Percentiles rank a stretch among this genome's conserved stretches.
Conservation (phyloP, 2,329 filamentous ascomycete genomes). For the Orbilia quercus region DNA sequence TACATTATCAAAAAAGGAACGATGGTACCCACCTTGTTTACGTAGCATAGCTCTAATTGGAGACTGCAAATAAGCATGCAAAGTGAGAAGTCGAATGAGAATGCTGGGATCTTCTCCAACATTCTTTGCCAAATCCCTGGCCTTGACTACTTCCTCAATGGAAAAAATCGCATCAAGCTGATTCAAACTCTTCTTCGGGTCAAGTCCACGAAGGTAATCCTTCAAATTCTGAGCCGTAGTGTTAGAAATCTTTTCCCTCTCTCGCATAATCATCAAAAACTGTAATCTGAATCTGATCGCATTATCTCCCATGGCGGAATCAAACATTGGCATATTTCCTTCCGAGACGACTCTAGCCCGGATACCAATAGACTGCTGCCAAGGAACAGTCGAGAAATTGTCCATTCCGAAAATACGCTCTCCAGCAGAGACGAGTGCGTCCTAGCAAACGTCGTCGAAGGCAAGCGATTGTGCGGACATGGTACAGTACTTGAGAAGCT, state of each 20-base stretch:
- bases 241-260: constrained; percentile 35
- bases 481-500: constrained; percentile 14
- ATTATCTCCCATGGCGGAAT: constrained; percentile 31
- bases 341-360: constrained; percentile 15
- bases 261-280: constrained; percentile 31
- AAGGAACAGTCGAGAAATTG: constrained; percentile 8
- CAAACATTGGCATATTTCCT: constrained; percentile 32
- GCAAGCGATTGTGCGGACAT: constrained; percentile 31
- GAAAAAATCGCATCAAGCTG: constrained; percentile 22
- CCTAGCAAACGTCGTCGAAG: constrained; percentile 47
- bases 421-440: constrained; percentile 34
- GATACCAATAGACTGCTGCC: constrained; percentile 16
- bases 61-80: constrained; percentile 34
- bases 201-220: constrained; percentile 23
- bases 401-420: constrained; percentile 37
- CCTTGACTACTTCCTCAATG: constrained; percentile 6
- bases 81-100: constrained; percentile 27
- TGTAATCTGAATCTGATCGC: constrained; percentile 31
- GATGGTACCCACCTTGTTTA: constrained; percentile 4
- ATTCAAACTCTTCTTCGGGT: constrained; percentile 20
- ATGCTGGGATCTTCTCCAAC: constrained; percentile 43
- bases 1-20: neutral
- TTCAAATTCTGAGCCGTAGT: constrained; percentile 5
- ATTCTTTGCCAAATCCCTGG: constrained; percentile 22
- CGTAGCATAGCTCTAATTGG: constrained; percentile 9